Percentiles rank a stretch among this genome's conserved stretches.
Conservation (phyloP, 176 grass and related monocot species). For the Phyllostachys edulis region DNA sequence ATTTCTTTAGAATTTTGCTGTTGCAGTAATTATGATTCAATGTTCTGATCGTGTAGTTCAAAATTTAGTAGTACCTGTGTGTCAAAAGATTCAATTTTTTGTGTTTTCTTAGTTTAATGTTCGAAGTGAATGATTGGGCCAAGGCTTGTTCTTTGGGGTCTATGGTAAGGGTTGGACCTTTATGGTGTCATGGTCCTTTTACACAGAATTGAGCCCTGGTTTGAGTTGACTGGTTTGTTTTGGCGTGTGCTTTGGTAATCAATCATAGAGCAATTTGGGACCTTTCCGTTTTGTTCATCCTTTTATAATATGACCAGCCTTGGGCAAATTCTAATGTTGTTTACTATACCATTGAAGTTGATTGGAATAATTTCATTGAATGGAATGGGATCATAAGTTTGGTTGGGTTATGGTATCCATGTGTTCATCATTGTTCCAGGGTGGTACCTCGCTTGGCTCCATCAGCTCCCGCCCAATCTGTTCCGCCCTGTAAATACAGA, state of each 20-base stretch:
- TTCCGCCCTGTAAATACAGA: too few relatives aligned
- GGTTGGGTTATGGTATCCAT: constrained; percentile 37
- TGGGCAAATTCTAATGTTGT: background rate
- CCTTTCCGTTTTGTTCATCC: constrained; percentile 12
- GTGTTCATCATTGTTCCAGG: constrained; percentile 97
- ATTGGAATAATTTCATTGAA: background rate
- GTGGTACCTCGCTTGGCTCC: constrained; percentile 97
- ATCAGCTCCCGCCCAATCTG: too few relatives aligned
- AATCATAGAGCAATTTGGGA: constrained; percentile 19
- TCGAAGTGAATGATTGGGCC: constrained; percentile 30
- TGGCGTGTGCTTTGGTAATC: constrained; percentile 27
- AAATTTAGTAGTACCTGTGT: background rate
- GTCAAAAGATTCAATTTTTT: constrained; percentile 15
- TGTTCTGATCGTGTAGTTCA: background rate
- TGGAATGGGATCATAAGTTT: constrained; percentile 3
- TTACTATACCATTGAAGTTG: background rate
- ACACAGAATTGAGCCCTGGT: background rate
- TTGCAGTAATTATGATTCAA: background rate
- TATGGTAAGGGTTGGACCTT: constrained; percentile 36
- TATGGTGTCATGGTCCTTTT: constrained; percentile 20
- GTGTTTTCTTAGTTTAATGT: constrained; percentile 23
- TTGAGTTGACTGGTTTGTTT: constrained; percentile 50
- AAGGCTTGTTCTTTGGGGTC: constrained; percentile 30
- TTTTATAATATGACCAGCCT: background rate
- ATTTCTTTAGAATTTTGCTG: background rate